These are phyloP conservation scores for Kockiozyma suomiensis DNA, from an alignment of 805 yeast genomes.

Conservation along the genomic window DNA sequence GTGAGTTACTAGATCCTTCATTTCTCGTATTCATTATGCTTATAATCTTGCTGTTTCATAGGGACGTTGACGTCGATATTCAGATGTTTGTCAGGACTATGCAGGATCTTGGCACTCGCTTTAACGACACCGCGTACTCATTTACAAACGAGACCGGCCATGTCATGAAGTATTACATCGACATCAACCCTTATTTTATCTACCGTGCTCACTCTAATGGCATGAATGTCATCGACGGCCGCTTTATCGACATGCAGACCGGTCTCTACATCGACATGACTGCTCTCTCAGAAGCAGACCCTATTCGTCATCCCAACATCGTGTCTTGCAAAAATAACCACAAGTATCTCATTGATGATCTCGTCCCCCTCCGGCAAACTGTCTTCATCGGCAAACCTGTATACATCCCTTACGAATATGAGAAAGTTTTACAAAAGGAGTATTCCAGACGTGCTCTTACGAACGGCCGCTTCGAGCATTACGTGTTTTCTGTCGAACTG, in stretches of 20 bases:
- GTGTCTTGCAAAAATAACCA: constrained; percentile 60
- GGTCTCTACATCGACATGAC: constrained; percentile 63
- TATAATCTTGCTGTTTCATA: neutral
- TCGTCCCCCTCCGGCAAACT: constrained; percentile 58
- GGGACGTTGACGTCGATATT: constrained; percentile 52
- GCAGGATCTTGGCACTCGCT: constrained; percentile 50
- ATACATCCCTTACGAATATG: constrained; percentile 49
- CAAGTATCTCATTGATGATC: constrained; percentile 51
- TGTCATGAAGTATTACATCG: constrained; percentile 51
- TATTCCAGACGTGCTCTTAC: constrained; percentile 39
- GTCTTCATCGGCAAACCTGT: constrained; percentile 60
- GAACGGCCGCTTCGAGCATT: constrained; percentile 15
- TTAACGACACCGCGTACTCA: constrained; percentile 47
- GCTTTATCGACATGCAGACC: constrained; percentile 62
- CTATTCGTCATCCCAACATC: constrained; percentile 29
- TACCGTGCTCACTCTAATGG: constrained; percentile 54
- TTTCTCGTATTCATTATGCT: neutral
- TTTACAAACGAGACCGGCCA: constrained; percentile 71
- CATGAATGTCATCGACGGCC: constrained; percentile 55
- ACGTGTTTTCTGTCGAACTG: constrained; percentile 13
- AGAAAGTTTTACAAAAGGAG: constrained; percentile 46
- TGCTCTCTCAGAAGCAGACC: constrained; percentile 47
- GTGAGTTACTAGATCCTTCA: constrained; percentile 34
- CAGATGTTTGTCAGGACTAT: constrained; percentile 56
- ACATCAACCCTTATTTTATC: constrained; percentile 53